A percentile compares a stretch with the other conserved stretches of the same genome.
phyloP scores from a whole-genome alignment of 2,329 filamentous ascomycete species.

The Penicillium olsonii region DNA sequence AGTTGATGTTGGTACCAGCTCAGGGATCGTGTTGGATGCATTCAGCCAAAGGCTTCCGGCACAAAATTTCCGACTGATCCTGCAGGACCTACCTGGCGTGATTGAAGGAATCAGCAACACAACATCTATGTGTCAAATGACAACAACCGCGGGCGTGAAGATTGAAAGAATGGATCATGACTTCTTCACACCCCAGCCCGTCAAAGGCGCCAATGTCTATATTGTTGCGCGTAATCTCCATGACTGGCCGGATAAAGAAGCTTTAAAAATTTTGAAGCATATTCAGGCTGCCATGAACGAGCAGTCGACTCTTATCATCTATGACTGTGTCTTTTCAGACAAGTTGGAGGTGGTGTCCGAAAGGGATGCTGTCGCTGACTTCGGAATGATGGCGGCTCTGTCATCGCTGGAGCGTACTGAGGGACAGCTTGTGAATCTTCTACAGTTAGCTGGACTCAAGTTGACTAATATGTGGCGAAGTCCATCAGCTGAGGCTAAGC shows the following conservation, averaged over 20 bases:
- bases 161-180: neutral
- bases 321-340: conserved; percentile 1
- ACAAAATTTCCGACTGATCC: neutral
- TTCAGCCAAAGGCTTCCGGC: neutral
- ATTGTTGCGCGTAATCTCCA: neutral
- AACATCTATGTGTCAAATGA: neutral
- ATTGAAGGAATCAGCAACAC: neutral
- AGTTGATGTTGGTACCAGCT: neutral
- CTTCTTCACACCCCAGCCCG: conserved; percentile 1
- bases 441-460: neutral
- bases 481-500: no score
- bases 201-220: neutral
- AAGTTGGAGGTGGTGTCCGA: neutral
- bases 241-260: neutral
- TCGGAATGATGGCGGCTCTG: neutral
- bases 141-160: neutral
- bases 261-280: neutral
- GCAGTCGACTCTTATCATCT: conserved; percentile 1
- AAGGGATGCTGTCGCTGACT: neutral
- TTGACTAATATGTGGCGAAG: no score
- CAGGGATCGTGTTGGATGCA: neutral
- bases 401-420: neutral
- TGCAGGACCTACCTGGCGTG: neutral
- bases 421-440: neutral
- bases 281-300: conserved; percentile 3